Evolutionary conservation across 2,329 filamentous ascomycete species (phyloP).

Genomic region (Pseudohalonectria lignicola): DNA sequence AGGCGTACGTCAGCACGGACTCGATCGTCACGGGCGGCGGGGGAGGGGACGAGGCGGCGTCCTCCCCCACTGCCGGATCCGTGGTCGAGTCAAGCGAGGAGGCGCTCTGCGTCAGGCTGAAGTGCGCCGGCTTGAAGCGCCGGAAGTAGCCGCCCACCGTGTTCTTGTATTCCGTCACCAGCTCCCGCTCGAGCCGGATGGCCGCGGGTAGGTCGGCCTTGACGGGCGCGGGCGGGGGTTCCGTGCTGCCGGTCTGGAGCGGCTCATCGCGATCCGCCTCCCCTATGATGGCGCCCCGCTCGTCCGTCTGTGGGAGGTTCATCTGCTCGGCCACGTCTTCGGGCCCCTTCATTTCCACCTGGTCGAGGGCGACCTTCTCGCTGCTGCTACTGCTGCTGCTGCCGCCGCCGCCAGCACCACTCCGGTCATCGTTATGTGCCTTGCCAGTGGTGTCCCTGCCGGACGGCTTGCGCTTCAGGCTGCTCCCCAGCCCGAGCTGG

Average conservation of each 20-base stretch:
- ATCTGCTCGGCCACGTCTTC: constrained; percentile 30
- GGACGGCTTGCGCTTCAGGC: constrained; percentile 38
- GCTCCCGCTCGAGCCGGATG: constrained; percentile 54
- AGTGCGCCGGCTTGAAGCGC: constrained; percentile 75
- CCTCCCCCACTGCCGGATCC: neutral
- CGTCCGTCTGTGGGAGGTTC: constrained; percentile 20
- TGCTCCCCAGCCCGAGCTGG: constrained; percentile 70
- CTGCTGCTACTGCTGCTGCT: neutral
- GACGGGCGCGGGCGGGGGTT: constrained; percentile 35
- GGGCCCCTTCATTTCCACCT: constrained; percentile 36
- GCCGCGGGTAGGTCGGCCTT: constrained; percentile 47
- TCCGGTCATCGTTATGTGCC: too few relatives aligned
- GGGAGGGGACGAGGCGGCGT: neutral
- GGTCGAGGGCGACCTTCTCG: constrained; percentile 7
- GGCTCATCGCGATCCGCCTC: constrained; percentile 23
- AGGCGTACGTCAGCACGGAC: constrained; percentile 79
- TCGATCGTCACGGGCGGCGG: constrained; percentile 47
- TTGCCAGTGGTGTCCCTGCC: too few relatives aligned
- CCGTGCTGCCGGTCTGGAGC: constrained; percentile 19
- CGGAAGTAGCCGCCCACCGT: constrained; percentile 91
- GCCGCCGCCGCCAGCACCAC: constrained; percentile 6
- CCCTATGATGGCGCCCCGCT: constrained; percentile 18
- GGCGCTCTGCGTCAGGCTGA: constrained; percentile 30
- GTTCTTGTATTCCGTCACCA: constrained; percentile 69
- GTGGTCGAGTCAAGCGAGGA: constrained; percentile 1